phyloP scores from a whole-genome alignment of 2,329 filamentous ascomycete genomes.

The Colletotrichum lentis region DNA sequence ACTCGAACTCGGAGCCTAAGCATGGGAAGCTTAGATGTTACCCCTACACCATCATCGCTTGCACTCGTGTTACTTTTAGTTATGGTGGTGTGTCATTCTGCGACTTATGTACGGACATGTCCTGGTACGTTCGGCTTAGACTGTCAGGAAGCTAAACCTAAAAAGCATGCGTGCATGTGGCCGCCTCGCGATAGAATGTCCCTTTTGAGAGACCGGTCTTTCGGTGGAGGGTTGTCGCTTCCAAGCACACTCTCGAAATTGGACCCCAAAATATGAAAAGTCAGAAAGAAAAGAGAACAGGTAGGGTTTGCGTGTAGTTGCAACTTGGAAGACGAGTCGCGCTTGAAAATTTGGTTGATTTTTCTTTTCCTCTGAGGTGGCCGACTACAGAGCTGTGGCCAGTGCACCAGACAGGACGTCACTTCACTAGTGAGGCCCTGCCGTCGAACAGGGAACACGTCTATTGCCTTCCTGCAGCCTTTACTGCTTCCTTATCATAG shows the following conservation, averaged over 20 bases:
- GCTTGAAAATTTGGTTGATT: not conserved
- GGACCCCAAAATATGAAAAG: too few relatives aligned
- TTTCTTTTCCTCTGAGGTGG: too few relatives aligned
- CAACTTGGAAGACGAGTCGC: not conserved
- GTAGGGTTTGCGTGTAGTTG: not conserved
- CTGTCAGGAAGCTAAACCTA: not conserved
- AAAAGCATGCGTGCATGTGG: too few relatives aligned
- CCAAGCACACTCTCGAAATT: too few relatives aligned
- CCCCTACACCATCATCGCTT: constrained; percentile 33
- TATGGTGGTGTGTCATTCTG: rapidly evolving
- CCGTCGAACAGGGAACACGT: not conserved
- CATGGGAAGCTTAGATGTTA: constrained; percentile 37
- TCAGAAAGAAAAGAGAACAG: not conserved
- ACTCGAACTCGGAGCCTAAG: constrained; percentile 34
- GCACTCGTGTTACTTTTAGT: not conserved
- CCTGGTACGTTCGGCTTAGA: too few relatives aligned
- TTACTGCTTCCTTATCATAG: not conserved
- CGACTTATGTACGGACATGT: not conserved
- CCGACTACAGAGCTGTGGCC: not conserved
- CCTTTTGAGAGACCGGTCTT: too few relatives aligned
- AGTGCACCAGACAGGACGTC: not conserved
- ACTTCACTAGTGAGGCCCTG: not conserved
- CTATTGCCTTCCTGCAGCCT: not conserved
- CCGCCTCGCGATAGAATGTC: not conserved
- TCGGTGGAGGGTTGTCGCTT: too few relatives aligned